These are phyloP conservation scores for Calvatia gigantea DNA, from an alignment of 768 basidiomycete species.

Conservation along the genomic window DNA sequence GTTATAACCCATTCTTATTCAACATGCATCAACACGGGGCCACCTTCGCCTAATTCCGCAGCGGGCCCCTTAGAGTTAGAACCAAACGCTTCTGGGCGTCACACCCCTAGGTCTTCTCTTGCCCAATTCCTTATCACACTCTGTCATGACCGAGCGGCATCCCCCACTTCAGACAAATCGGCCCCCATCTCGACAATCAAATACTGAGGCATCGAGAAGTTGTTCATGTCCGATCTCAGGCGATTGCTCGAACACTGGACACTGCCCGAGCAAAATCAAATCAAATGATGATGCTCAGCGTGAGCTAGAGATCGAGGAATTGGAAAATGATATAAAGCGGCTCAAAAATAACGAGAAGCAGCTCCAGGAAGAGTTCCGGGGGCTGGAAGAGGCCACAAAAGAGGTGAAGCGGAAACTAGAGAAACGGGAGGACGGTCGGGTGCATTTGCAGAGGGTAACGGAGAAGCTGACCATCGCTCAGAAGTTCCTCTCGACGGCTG, in stretches of 20 bases:
- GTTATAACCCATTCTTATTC: neutral
- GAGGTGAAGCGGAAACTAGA: slow-evolving; percentile 18
- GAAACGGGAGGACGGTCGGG: slow-evolving; percentile 19
- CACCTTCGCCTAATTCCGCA: neutral
- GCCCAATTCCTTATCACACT: neutral
- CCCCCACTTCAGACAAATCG: slow-evolving; percentile 7
- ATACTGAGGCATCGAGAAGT: neutral
- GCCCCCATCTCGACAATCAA: neutral
- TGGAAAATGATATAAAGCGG: neutral
- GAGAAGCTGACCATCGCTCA: slow-evolving; percentile 40
- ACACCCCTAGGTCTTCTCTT: neutral
- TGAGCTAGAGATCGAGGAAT: neutral
- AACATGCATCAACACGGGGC: neutral
- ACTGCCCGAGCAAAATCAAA: neutral
- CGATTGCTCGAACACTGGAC: neutral
- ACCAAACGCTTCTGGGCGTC: neutral
- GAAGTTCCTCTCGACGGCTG: slow-evolving; percentile 40
- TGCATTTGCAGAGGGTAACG: slow-evolving; percentile 27
- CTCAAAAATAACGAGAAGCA: neutral
- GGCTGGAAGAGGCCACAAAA: slow-evolving; percentile 15
- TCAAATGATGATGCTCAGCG: neutral
- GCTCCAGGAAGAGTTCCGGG: neutral
- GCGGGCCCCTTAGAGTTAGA: neutral
- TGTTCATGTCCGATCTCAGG: neutral
- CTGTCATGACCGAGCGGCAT: neutral